Base-by-base conservation (phyloP, 768 basidiomycete genomes). In the Suillus subluteus region DNA sequence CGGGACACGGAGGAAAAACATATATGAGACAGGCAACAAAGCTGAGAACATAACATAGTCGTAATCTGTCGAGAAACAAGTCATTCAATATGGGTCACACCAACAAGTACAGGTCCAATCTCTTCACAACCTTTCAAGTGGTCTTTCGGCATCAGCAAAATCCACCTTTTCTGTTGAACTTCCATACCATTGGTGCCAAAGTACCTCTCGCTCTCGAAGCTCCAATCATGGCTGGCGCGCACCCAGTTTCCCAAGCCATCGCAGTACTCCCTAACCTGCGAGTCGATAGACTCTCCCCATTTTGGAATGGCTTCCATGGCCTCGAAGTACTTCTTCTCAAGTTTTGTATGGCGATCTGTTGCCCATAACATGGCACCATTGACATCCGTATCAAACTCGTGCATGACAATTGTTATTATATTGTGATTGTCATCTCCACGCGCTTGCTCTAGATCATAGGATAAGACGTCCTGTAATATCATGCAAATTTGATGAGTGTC, bases 211-310 rank as follows among this genome's bases (percentile, higher is more conserved):
- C 77, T 76, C 67, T 85, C 82, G 63, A 86, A 87, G 64, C 80
- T 82, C 87, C 87, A 88, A 9, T 72, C 75, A 21, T 84, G 77
- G 66, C 81, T 81, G 2, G 80, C 85, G 8, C 83, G 76, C 0
- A 86, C 80, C 84, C 86, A 88, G 59, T 83, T 80, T 56, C 81
- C 86, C 55, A 87, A 73, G 0, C 84, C 85, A 62, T 80, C 37
- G 8, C 35, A 37, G 6, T 37, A 37, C 35, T 37, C 7, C 7
- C 35, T 37, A 37, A 37, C 35, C 35, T 82, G 75, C 0, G 67
- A 66, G 68, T 88, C 85, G 35, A 85, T 69, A 1, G 75, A 72
- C 21, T 74, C 67, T 50, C 82, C 83, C 71, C 79, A 86, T 2
- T 75, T 75, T 0, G 84, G 86, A 5, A 87, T 67, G 3, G 68